phyloP scores from a whole-genome alignment of 2,329 filamentous ascomycete genomes.

The Diplodia seriata region DNA sequence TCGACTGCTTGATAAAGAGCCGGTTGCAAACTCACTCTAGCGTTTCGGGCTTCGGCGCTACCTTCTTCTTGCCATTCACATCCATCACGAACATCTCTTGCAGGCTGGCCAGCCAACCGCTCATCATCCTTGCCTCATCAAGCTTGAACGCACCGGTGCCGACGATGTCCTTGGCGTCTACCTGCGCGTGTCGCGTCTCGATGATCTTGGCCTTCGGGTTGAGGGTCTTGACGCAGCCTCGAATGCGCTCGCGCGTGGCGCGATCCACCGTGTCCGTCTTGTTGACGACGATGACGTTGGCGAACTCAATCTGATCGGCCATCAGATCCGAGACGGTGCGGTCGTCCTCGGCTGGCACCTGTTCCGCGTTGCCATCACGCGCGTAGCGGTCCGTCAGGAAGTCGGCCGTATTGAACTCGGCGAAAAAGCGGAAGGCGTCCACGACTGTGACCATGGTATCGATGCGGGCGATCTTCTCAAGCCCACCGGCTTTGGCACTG shows the following conservation, averaged over 20 bases:
- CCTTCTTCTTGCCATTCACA: constrained; percentile 60
- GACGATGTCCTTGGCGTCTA: constrained; percentile 69
- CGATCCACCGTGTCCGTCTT: constrained; percentile 69
- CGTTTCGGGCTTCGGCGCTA: constrained; percentile 73
- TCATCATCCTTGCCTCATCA: constrained; percentile 67
- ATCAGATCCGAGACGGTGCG: constrained; percentile 76
- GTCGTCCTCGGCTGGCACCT: constrained; percentile 72
- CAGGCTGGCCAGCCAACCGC: constrained; percentile 74
- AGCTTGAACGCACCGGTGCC: constrained; percentile 71
- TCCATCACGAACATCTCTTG: constrained; percentile 71
- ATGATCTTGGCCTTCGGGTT: constrained; percentile 72
- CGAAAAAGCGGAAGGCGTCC: constrained; percentile 74
- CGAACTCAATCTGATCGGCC: constrained; percentile 80
- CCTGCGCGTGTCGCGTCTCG: constrained; percentile 64
- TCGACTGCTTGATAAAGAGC: too few species aligned
- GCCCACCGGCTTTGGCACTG: constrained; percentile 64
- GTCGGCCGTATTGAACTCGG: constrained; percentile 74
- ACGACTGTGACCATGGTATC: constrained; percentile 77
- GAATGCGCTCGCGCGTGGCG: constrained; percentile 56
- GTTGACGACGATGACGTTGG: constrained; percentile 75
- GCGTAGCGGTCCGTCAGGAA: constrained; percentile 69
- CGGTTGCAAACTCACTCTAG: constrained; percentile 59
- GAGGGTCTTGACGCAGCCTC: constrained; percentile 64
- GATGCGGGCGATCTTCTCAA: constrained; percentile 69
- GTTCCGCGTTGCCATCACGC: constrained; percentile 51